phyloP scores from a whole-genome alignment of 1,139 yeast genomes.

The Kluyveromyces sp. region DNA sequence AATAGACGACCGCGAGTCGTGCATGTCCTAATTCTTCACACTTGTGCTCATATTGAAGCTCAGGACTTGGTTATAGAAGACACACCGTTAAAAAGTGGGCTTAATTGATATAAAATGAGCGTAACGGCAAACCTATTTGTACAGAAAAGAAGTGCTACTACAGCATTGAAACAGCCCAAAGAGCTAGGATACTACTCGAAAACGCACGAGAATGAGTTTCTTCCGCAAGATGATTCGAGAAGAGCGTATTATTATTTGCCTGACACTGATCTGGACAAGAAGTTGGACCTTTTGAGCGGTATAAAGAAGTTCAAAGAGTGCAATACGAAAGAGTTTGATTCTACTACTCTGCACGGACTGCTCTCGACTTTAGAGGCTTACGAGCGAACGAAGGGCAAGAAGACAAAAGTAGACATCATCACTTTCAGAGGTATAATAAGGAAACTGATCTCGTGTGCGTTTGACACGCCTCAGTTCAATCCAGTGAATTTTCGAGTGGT shows the following conservation, averaged over 20 bases:
- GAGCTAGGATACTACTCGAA: conserved; percentile 27
- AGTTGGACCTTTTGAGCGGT: conserved; percentile 57
- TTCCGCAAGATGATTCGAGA: conserved; percentile 43
- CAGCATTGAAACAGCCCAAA: conserved; percentile 30
- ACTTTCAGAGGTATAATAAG: conserved; percentile 80
- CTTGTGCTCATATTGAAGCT: no score
- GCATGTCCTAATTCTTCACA: no score
- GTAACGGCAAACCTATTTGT: conserved; percentile 10
- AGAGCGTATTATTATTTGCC: conserved; percentile 73
- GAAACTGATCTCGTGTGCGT: conserved; percentile 24
- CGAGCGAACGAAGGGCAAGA: conserved; percentile 46
- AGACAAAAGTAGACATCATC: conserved; percentile 56
- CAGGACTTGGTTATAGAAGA: no score
- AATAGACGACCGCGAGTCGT: no score
- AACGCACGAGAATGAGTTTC: conserved; percentile 20
- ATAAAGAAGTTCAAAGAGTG: conserved; percentile 43
- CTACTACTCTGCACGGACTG: conserved; percentile 43
- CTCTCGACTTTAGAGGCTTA: conserved; percentile 47
- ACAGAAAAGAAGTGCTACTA: conserved; percentile 25
- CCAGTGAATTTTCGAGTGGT: conserved; percentile 57
- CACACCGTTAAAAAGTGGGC: no score
- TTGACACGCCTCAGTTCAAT: conserved; percentile 32
- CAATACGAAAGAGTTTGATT: conserved; percentile 49
- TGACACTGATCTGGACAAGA: conserved; percentile 49
- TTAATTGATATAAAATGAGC: conserved; percentile 5